phyloP scores from a whole-genome alignment of 768 basidiomycete species.

The Ramaria sp. region DNA sequence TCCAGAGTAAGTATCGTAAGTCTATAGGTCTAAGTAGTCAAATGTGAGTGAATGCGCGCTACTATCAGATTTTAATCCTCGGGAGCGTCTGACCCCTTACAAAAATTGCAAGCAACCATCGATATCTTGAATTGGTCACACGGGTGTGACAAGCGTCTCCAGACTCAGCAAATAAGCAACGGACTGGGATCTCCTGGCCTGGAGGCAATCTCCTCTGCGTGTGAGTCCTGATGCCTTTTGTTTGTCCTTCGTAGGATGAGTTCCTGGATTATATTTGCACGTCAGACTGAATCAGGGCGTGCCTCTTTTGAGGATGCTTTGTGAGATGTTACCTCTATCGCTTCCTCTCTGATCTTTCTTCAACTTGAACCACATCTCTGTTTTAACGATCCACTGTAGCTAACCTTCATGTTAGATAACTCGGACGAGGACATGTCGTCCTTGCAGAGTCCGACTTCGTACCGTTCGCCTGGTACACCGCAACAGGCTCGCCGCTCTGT shows the following conservation, averaged over 20 bases:
- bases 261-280: constrained; percentile 28
- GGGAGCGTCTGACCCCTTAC: too few species aligned
- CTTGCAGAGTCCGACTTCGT: constrained; percentile 8
- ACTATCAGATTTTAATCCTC: too few species aligned
- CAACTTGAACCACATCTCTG: background rate
- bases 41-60: too few species aligned
- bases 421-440: constrained; percentile 1
- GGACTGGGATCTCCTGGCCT: too few species aligned
- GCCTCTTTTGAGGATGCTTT: background rate
- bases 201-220: background rate
- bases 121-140: too few species aligned
- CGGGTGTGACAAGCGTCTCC: background rate
- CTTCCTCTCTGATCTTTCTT: background rate
- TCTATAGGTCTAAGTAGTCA: too few species aligned
- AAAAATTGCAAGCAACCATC: too few species aligned
- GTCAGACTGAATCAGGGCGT: constrained; percentile 29
- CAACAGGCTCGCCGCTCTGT: constrained; percentile 15
- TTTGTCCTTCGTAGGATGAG: constrained; percentile 6
- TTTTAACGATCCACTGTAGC: background rate
- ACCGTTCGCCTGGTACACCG: constrained; percentile 3
- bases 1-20: too few species aligned
- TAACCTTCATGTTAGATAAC: background rate
- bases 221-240: background rate
- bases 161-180: too few species aligned
- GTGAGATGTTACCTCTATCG: background rate